Percentiles rank a stretch among this genome's conserved stretches.
phyloP scores from a whole-genome alignment of 805 yeast genomes.

The Candida rishiriensis region DNA sequence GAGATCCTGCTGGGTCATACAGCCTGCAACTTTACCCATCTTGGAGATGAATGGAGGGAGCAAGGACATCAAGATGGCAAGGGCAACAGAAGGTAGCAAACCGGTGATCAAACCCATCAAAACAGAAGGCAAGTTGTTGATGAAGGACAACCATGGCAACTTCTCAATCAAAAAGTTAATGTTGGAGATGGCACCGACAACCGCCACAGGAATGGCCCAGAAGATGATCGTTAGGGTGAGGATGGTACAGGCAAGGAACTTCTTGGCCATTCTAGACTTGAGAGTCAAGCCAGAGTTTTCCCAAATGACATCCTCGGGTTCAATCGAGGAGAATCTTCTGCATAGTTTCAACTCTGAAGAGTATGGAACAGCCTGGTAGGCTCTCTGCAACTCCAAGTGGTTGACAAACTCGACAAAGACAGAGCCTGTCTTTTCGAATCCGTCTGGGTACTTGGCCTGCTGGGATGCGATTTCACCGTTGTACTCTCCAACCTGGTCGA shows the following conservation, averaged over 20 bases:
- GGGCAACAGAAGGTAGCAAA: slow-evolving; percentile 74
- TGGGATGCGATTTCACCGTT: slow-evolving; percentile 57
- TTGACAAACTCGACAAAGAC: slow-evolving; percentile 78
- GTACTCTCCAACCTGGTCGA: slow-evolving; percentile 61
- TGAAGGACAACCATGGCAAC: slow-evolving; percentile 70
- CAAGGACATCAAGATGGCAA: slow-evolving; percentile 79
- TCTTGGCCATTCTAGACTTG: slow-evolving; percentile 53
- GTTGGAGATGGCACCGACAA: slow-evolving; percentile 91
- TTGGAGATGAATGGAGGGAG: slow-evolving; percentile 80
- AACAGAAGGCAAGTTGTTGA: slow-evolving; percentile 64
- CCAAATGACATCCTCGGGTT: slow-evolving; percentile 88
- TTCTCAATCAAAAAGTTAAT: slow-evolving; percentile 66
- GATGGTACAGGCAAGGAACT: slow-evolving; percentile 55
- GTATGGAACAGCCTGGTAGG: slow-evolving; percentile 75
- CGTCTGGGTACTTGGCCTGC: slow-evolving; percentile 49
- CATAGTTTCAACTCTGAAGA: slow-evolving; percentile 40
- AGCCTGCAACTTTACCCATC: slow-evolving; percentile 73
- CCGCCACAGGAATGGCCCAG: slow-evolving; percentile 98
- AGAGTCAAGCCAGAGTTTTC: slow-evolving; percentile 58
- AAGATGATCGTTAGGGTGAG: slow-evolving; percentile 69
- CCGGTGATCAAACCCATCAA: slow-evolving; percentile 85
- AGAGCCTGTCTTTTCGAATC: slow-evolving; percentile 53
- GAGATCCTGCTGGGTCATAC: slow-evolving; percentile 62
- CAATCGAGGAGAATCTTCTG: slow-evolving; percentile 53
- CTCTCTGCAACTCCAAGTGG: slow-evolving; percentile 84